Percentiles rank a stretch among this genome's conserved stretches.
These are phyloP conservation scores for Tephrocybe sp. DNA, from an alignment of 768 basidiomycete genomes.

Conservation along the genomic window DNA sequence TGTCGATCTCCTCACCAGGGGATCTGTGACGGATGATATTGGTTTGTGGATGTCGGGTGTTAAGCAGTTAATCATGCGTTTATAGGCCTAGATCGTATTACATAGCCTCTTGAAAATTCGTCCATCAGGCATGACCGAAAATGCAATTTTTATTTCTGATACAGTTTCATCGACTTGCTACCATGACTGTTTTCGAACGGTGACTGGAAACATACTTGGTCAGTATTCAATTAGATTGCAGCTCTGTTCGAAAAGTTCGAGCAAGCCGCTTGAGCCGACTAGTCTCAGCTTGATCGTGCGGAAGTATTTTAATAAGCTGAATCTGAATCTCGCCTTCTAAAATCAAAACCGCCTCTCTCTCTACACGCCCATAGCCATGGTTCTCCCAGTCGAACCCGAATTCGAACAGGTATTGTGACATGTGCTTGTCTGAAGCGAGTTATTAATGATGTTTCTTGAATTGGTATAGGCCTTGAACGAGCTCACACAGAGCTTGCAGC, in stretches of 20 bases:
- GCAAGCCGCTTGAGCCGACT: neutral
- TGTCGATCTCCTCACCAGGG: constrained; percentile 78
- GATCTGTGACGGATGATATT: constrained; percentile 81
- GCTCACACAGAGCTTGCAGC: constrained; percentile 57
- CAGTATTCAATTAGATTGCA: too few relatives aligned
- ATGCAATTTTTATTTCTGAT: too few relatives aligned
- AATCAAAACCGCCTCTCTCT: neutral
- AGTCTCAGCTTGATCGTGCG: constrained; percentile 14
- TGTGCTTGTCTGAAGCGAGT: neutral
- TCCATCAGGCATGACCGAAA: constrained; percentile 5
- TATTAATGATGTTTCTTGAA: neutral
- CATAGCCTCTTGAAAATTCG: neutral
- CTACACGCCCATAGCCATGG: constrained; percentile 26
- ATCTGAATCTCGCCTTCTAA: neutral
- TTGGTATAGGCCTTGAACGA: constrained; percentile 59
- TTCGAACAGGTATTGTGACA: constrained; percentile 54
- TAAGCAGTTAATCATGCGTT: constrained; percentile 79
- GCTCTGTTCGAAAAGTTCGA: too few relatives aligned
- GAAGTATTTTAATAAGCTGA: constrained; percentile 9
- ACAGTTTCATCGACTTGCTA: too few relatives aligned
- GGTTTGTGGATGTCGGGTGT: constrained; percentile 85
- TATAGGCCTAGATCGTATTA: constrained; percentile 32
- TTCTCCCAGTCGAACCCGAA: constrained; percentile 59
- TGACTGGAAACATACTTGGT: too few relatives aligned
- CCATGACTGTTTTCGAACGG: too few relatives aligned